phyloP scores from a whole-genome alignment of 495 filamentous ascomycete genomes.

The Penicillium angulare region DNA sequence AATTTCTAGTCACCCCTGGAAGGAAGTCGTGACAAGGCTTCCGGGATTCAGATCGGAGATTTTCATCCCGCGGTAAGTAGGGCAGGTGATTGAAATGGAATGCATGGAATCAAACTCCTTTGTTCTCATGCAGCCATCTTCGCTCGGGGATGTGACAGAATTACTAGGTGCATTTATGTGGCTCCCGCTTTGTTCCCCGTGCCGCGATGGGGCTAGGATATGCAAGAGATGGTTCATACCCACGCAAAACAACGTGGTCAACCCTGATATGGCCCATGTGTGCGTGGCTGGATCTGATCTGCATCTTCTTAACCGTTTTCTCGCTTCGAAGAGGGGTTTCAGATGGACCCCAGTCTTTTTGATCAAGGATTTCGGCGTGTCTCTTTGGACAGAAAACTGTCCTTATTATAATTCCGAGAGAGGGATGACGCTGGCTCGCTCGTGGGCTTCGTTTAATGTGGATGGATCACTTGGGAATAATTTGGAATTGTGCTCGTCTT shows the following conservation, averaged over 20 bases:
- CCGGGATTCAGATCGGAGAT: background rate
- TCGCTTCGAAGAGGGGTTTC: background rate
- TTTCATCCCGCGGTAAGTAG: background rate
- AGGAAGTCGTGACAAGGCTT: background rate
- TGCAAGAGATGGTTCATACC: conserved; percentile 3
- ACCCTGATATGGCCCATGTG: conserved; percentile 1
- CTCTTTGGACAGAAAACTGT: no score
- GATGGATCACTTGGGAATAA: no score
- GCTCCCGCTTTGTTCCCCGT: background rate
- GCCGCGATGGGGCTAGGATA: background rate
- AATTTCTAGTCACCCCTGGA: background rate
- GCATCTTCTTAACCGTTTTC: conserved; percentile 1
- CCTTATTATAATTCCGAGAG: no score
- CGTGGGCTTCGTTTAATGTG: no score
- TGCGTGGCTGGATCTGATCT: conserved; percentile 2
- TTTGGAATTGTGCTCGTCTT: no score
- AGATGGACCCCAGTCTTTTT: background rate
- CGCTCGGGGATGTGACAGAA: background rate
- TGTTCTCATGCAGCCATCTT: no score
- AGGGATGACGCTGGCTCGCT: no score
- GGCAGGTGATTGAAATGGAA: background rate
- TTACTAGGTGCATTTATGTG: background rate
- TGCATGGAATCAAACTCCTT: no score
- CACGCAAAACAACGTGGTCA: conserved; percentile 10
- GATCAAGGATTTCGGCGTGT: no score